Evolutionary conservation across 164 flowering plant species (phyloP), one percentile per base, ranked within the genome.

Genomic region (Vitis rupestris): DNA sequence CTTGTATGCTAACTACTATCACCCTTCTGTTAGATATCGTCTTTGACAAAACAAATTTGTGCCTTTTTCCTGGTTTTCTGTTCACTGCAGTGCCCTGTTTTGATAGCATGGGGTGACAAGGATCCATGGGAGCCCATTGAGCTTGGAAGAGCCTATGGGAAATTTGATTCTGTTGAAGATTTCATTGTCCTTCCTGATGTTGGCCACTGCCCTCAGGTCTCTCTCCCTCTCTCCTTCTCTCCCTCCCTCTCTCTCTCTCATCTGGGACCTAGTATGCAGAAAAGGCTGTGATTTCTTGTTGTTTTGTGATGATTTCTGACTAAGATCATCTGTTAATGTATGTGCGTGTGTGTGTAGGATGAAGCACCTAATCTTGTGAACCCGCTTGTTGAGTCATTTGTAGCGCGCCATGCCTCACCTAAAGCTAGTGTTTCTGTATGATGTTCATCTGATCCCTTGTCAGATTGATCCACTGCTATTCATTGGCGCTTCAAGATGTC

Each of bases 61-160:
- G 2, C 2, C 27, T 23, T 52, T 49, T 44, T 61, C 71, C 17
- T 11, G 29, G 6, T 57, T 27, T 73, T 27, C 15, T 23, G 23
- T 52, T 50, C 3, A 61, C 50, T 81, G 13, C 76, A 94, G 99
- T 92, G 99, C 70, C 99, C 99, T 60, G 97, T 94, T 74, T 62
- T 90, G 78, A 79, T 94, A 62, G 99, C 72, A 31, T 94, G 97
- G 99, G 99, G 99, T 14, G 97, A 94, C 70, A 94, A 87, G 85
- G 99, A 94, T 83, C 99, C 99, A 27, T 94, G 99, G 99, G 99
- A 94, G 74, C 97, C 95, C 47, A 81, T 92, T 50, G 90, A 94
- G 53, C 89, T 89, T 50, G 99, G 99, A 61, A 82, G 85, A 86
- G 86, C 82, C 50, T 94, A 84, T 79, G 82, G 75, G 49, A 78